phyloP scores from a whole-genome alignment of 148 eudicot genomes.

The Dianthus caryophyllus region DNA sequence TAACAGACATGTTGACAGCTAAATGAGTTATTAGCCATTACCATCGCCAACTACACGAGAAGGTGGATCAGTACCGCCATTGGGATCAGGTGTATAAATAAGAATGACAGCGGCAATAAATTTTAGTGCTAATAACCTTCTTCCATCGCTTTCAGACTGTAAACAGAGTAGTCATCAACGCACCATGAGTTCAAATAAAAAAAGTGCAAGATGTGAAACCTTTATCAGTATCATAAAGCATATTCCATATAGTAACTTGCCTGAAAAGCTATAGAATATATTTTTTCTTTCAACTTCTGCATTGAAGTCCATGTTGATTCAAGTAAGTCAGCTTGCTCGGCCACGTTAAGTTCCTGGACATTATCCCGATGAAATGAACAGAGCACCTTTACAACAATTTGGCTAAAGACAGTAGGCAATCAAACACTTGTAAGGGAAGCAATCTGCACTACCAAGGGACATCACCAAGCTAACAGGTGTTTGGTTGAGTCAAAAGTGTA shows the following conservation, averaged over 20 bases:
- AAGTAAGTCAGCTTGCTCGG: slow-evolving; percentile 54
- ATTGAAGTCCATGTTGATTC: slow-evolving; percentile 76
- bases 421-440: not conserved
- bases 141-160: slow-evolving; percentile 75
- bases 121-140: slow-evolving; percentile 77
- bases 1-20: slow-evolving; percentile 8
- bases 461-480: not conserved
- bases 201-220: not conserved
- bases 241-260: slow-evolving; percentile 34
- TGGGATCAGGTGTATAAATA: slow-evolving; percentile 87
- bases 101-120: slow-evolving; percentile 74
- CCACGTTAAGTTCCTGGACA: slow-evolving; percentile 60
- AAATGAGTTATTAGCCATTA: slow-evolving; percentile 24
- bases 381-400: slow-evolving; percentile 5
- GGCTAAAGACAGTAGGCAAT: not conserved
- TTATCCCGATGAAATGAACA: not conserved
- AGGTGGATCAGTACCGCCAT: slow-evolving; percentile 70
- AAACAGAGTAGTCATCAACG: slow-evolving; percentile 10
- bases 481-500: not conserved
- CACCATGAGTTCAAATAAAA: not conserved
- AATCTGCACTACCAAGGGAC: not conserved
- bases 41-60: slow-evolving; percentile 49
- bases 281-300: slow-evolving; percentile 72
- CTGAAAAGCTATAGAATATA: slow-evolving; percentile 79
- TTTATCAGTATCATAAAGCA: not conserved